Evolutionary conservation across 495 filamentous ascomycete species (phyloP).

Genomic region (Pyronema omphalodes): DNA sequence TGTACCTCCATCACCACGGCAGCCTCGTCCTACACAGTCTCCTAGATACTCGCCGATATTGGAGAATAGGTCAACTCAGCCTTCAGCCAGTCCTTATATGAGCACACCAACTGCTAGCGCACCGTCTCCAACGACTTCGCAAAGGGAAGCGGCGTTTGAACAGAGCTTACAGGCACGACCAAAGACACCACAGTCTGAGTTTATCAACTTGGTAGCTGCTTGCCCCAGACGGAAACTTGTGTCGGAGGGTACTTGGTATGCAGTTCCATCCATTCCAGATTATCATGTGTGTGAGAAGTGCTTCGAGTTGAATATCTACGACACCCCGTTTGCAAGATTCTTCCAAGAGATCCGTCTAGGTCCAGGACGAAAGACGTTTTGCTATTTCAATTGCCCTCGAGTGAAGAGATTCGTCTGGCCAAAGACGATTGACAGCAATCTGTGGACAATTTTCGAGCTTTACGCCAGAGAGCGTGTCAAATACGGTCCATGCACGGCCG

Average conservation of each 20-base stretch:
- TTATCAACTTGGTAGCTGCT: neutral
- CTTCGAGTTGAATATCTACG: slow-evolving; percentile 6
- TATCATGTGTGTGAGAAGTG: slow-evolving; percentile 3
- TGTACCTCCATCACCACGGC: neutral
- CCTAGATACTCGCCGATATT: neutral
- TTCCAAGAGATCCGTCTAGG: neutral
- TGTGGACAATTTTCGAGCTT: neutral
- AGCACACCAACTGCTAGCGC: neutral
- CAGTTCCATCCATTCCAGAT: neutral
- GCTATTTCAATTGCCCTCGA: slow-evolving; percentile 3
- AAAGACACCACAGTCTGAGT: neutral
- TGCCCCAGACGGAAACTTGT: slow-evolving; percentile 1
- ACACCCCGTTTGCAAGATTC: neutral
- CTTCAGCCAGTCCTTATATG: neutral
- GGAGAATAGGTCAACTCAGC: neutral
- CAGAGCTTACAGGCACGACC: neutral
- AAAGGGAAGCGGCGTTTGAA: neutral
- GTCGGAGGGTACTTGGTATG: slow-evolving; percentile 1
- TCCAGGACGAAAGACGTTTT: neutral
- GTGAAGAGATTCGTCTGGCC: slow-evolving; percentile 3
- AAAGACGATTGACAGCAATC: neutral
- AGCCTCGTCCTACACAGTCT: neutral
- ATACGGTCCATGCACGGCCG: neutral
- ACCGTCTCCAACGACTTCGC: neutral
- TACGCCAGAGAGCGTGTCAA: neutral